Conservation (phyloP, 306 rosid species). For the Styphnolobium japonicum region DNA sequence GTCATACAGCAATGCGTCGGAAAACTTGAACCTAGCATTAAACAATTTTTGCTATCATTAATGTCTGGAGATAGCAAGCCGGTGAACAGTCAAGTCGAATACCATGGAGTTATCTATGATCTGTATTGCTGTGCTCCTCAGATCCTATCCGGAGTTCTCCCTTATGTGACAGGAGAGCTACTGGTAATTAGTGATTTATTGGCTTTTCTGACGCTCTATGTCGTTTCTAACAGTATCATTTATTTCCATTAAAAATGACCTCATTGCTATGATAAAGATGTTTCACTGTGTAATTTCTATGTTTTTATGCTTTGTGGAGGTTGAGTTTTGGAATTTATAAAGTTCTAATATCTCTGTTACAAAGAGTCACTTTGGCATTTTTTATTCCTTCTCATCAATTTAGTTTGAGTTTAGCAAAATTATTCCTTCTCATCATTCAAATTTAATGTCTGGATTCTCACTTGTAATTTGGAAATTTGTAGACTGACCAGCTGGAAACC, state of each 20-base stretch:
- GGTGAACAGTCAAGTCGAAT: conserved; percentile 53
- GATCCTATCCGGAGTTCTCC: conserved; percentile 75
- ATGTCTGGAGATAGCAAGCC: conserved; percentile 86
- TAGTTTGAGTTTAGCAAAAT: conserved; percentile 3
- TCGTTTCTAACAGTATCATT: neutral
- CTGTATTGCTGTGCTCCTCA: conserved; percentile 90
- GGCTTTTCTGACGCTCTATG: neutral
- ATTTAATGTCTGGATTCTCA: conserved; percentile 30
- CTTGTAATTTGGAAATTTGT: conserved; percentile 40
- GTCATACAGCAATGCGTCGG: conserved; percentile 78
- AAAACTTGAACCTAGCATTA: conserved; percentile 87
- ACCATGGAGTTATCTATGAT: conserved; percentile 86
- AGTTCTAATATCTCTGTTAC: neutral
- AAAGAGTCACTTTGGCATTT: neutral
- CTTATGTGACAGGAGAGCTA: conserved; percentile 90
- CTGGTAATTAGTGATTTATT: conserved; percentile 62
- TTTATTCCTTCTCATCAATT: neutral
- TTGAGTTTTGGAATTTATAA: conserved; percentile 7
- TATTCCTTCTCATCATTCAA: neutral
- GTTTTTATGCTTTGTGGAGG: conserved; percentile 1
- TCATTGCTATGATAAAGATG: neutral
- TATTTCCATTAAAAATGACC: conserved; percentile 3
- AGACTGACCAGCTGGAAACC: conserved; percentile 90
- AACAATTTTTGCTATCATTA: conserved; percentile 76
- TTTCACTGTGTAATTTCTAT: neutral